phyloP scores from a whole-genome alignment of 306 rosid species.

The Purshia tridentata region DNA sequence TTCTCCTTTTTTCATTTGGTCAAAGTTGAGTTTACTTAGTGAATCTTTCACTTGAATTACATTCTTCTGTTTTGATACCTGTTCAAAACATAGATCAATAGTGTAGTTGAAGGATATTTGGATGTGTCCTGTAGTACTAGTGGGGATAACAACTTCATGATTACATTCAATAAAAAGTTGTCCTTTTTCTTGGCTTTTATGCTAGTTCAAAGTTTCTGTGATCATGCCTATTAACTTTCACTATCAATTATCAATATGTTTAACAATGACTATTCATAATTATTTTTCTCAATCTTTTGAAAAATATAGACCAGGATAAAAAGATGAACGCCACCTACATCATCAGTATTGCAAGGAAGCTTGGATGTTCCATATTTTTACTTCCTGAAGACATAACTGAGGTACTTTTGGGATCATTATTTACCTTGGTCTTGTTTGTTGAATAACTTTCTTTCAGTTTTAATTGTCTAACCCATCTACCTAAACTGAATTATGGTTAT shows the following conservation, averaged over 20 bases:
- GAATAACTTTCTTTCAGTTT: slow-evolving; percentile 6
- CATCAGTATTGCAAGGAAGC: slow-evolving; percentile 96
- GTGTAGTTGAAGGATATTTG: not conserved
- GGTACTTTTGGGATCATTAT: slow-evolving; percentile 46
- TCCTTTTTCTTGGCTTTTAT: not conserved
- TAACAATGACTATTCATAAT: not conserved
- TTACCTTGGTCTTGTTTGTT: not conserved
- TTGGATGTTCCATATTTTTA: slow-evolving; percentile 93
- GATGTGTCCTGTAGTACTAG: not conserved
- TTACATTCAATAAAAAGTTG: not conserved
- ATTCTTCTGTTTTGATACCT: not conserved
- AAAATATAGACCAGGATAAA: slow-evolving; percentile 74
- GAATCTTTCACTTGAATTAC: not conserved
- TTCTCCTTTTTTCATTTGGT: slow-evolving; percentile 10
- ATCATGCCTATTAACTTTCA: not conserved
- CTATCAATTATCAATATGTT: not conserved
- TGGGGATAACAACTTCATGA: not conserved
- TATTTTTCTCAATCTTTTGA: not conserved
- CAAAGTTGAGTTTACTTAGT: not conserved
- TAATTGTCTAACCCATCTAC: not conserved
- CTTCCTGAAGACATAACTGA: slow-evolving; percentile 97
- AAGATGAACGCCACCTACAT: slow-evolving; percentile 95
- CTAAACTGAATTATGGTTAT: not conserved
- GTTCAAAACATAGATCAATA: not conserved
- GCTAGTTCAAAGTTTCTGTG: not conserved